phyloP scores from a whole-genome alignment of 2,329 filamentous ascomycete species.

The Cordyceps cateniannulata region DNA sequence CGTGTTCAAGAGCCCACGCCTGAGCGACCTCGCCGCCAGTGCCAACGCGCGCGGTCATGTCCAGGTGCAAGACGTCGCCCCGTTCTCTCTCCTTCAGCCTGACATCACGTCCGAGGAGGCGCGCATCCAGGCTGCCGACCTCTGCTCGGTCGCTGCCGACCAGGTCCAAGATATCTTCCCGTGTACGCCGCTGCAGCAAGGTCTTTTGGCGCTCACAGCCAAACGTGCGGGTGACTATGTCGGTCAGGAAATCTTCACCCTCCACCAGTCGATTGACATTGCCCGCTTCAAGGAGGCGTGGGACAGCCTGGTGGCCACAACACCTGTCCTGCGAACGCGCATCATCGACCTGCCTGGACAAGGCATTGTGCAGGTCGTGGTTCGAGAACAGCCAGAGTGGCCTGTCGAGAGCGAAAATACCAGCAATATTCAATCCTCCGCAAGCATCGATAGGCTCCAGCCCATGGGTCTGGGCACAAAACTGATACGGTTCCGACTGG shows the following conservation, averaged over 20 bases:
- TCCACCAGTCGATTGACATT: background rate
- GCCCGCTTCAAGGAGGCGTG: background rate
- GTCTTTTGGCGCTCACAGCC: background rate
- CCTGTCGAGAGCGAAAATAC: background rate
- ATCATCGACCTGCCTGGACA: slow-evolving; percentile 4
- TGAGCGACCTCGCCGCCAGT: slow-evolving; percentile 21
- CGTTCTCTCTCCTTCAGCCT: slow-evolving; percentile 2
- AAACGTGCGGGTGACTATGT: slow-evolving; percentile 4
- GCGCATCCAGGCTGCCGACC: background rate
- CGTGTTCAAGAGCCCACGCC: slow-evolving; percentile 25
- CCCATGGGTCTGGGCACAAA: background rate
- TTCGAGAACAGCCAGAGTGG: background rate
- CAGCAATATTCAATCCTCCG: background rate
- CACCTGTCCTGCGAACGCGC: slow-evolving; percentile 1
- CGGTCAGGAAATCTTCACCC: background rate
- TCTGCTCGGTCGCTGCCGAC: background rate
- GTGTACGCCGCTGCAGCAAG: slow-evolving; percentile 7
- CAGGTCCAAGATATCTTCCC: slow-evolving; percentile 1
- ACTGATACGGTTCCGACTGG: slow-evolving; percentile 1
- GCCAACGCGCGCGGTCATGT: background rate
- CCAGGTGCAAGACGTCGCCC: background rate
- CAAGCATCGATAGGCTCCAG: background rate
- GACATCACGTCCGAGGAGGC: background rate
- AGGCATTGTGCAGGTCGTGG: slow-evolving; percentile 3
- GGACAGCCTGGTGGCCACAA: background rate